A percentile compares a stretch with the other conserved stretches of the same genome.
These are phyloP conservation scores for Pachyrhizus erosus DNA, from an alignment of 306 rosid species.

Conservation along the genomic window DNA sequence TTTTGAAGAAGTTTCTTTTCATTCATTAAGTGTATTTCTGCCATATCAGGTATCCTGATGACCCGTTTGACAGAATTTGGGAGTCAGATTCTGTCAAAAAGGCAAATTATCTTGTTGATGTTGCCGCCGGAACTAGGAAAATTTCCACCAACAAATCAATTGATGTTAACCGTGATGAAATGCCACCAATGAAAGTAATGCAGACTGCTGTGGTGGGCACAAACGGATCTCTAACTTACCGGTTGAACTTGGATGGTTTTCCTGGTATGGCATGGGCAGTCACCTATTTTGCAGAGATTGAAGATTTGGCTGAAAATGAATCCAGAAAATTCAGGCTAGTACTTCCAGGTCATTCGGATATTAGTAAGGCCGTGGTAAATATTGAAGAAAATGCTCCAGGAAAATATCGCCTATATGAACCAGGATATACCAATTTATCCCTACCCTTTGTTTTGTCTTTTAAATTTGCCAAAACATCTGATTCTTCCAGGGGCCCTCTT, in stretches of 20 bases:
- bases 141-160: constrained; percentile 76
- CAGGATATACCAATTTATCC: constrained; percentile 78
- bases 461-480: constrained; percentile 77
- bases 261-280: constrained; percentile 88
- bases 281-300: constrained; percentile 94
- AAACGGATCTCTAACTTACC: constrained; percentile 85
- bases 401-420: constrained; percentile 87
- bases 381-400: constrained; percentile 95
- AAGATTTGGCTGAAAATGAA: constrained; percentile 69
- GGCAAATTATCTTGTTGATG: constrained; percentile 95
- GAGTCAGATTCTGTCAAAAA: constrained; percentile 88
- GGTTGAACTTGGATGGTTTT: constrained; percentile 90
- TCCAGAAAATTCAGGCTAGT: constrained; percentile 91
- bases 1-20: constrained; percentile 29
- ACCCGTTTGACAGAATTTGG: constrained; percentile 97
- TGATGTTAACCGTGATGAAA: constrained; percentile 65
- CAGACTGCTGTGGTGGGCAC: constrained; percentile 96
- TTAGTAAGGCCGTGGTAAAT: constrained; percentile 83
- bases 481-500: constrained; percentile 89
- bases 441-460: constrained; percentile 86
- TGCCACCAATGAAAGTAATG: constrained; percentile 90
- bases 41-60: constrained; percentile 89
- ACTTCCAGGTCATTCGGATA: constrained; percentile 72
- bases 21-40: constrained; percentile 30
- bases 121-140: constrained; percentile 84